A percentile compares a stretch with the other conserved stretches of the same genome.
Conservation (phyloP, 108 stramenopile genomes). For the Cylindrotheca closterium region DNA sequence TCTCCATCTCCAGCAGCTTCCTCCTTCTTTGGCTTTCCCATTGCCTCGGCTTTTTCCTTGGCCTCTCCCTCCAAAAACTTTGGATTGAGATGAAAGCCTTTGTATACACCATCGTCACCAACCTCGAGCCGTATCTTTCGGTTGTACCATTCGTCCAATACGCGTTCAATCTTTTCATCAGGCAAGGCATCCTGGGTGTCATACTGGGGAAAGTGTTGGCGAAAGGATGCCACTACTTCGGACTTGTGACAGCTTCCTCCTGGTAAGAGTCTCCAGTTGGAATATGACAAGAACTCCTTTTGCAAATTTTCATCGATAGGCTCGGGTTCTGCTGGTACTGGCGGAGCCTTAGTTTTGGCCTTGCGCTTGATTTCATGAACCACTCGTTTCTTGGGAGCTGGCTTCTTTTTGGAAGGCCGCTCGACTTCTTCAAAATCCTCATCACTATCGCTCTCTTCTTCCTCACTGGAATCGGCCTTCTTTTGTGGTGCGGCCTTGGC, state of each 20-base stretch:
- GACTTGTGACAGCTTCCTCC: background rate
- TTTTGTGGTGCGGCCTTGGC: background rate
- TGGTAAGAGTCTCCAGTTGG: slow-evolving; percentile 28
- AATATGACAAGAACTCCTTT: slow-evolving; percentile 13
- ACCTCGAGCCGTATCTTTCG: slow-evolving; percentile 18
- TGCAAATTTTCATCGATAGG: slow-evolving; percentile 12
- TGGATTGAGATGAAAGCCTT: slow-evolving; percentile 29
- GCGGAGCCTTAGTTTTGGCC: slow-evolving; percentile 3
- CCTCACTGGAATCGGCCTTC: slow-evolving; percentile 8
- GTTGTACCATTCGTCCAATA: slow-evolving; percentile 29
- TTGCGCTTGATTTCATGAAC: slow-evolving; percentile 10
- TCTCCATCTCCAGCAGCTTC: slow-evolving; percentile 3
- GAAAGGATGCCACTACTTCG: slow-evolving; percentile 22
- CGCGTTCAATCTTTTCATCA: slow-evolving; percentile 8
- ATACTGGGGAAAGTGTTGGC: slow-evolving; percentile 15
- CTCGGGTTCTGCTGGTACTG: background rate
- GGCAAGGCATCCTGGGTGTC: slow-evolving; percentile 1
- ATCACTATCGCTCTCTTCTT: slow-evolving; percentile 13
- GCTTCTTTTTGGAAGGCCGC: slow-evolving; percentile 12
- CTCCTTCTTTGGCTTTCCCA: slow-evolving; percentile 1
- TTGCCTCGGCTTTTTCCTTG: slow-evolving; percentile 8
- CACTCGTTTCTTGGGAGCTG: slow-evolving; percentile 9
- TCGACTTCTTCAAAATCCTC: slow-evolving; percentile 24
- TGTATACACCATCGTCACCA: slow-evolving; percentile 9
- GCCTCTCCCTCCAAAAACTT: slow-evolving; percentile 14